Evolutionary conservation across 192 early-diverging fungal species (phyloP), one percentile per base, ranked within the genome.

Genomic region (Dimargaris verticillata): DNA sequence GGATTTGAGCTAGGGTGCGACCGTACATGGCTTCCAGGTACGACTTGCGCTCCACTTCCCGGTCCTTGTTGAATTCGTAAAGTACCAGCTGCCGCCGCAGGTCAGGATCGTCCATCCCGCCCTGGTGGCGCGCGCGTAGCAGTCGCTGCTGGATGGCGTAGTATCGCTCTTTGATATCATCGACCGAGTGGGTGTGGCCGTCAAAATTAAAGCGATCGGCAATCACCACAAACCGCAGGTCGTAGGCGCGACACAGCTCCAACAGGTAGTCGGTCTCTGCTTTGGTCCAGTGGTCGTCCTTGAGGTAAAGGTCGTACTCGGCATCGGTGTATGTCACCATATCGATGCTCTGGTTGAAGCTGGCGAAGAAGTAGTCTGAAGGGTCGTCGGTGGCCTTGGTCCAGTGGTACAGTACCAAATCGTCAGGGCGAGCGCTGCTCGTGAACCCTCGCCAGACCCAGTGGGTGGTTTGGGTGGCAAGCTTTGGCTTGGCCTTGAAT

Each of bases 111-210:
- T 72, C 67, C 18, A 68, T 60, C 33, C 66, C 64, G 26, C 75
- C 68, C 13, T 65, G 60, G 53, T 48, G 41, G 28, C 90, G 77
- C 14, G 70, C 67, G 61, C 78, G 72, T 29, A 81, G 74, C n/a
- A 97, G 66, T 33, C 71, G 80, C 17, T 78, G 74, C 14, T 74
- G 72, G 3, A 95, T 78, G 14, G 65, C 63, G 57, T 88, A 95
- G 68, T 91, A 95, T 15, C 93, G 74, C 62, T 88, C 85, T 69
- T 92, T 91, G 29, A 97, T 61, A 38, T 97, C 93, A 78, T 91
- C 69, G 41, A 74, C 62, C 43, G 65, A 38, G 11, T 67, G 63
- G 13, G 67, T 18, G 41, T 53, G 50, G 28, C 50, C 60, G 11
- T 53, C 49, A 53, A 65, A 83, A 58, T 88, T 81, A 65, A 87